Conservation (phyloP, 257 asterid species). For the Solanum arcanum region DNA sequence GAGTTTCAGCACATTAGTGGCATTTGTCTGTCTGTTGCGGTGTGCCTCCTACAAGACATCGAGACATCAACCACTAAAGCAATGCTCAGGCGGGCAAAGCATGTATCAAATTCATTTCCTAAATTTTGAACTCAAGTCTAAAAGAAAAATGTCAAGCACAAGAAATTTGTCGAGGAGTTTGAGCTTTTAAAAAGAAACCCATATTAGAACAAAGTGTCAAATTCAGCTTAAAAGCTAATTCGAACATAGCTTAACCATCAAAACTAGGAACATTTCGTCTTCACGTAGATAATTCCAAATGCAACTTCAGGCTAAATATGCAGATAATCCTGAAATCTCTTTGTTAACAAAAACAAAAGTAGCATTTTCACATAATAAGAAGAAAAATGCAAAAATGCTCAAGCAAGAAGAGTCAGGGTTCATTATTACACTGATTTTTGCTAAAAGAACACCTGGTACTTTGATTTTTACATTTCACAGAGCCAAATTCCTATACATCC, state of each 20-base stretch:
- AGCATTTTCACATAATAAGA: neutral
- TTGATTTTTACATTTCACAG: neutral
- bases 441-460: neutral
- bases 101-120: neutral
- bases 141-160: neutral
- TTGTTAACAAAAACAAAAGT: neutral
- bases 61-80: neutral
- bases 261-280: neutral
- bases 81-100: neutral
- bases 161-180: neutral
- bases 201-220: neutral
- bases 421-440: neutral
- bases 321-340: neutral
- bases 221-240: neutral
- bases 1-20: neutral
- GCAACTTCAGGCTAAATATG: neutral
- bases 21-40: neutral
- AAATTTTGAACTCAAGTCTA: neutral
- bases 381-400: neutral
- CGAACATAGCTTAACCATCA: neutral
- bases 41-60: neutral
- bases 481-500: neutral
- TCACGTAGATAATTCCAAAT: neutral
- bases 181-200: neutral
- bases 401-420: neutral